Percentiles rank a stretch among this genome's conserved stretches.
Conservation (phyloP, 2,329 filamentous ascomycete genomes). For the Claviceps quebecensis region DNA sequence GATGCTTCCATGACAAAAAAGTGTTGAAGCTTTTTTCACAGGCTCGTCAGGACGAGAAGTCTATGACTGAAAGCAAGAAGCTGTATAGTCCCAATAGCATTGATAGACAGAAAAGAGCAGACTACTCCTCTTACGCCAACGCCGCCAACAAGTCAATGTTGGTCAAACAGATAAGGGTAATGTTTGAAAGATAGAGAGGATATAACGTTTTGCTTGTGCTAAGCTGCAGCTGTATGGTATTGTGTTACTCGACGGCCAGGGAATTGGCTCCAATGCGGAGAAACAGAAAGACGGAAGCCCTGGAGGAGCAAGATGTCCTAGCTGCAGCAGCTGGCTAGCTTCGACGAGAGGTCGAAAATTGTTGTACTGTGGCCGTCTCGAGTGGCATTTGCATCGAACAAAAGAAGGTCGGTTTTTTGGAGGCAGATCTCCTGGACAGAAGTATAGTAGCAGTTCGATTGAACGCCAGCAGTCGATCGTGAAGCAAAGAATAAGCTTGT, state of each 20-base stretch:
- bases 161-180: constrained; percentile 4
- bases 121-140: constrained; percentile 6
- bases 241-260: neutral
- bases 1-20: constrained; percentile 65
- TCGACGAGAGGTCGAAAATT: constrained; percentile 12
- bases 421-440: constrained; percentile 2
- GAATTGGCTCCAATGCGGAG: constrained; percentile 1
- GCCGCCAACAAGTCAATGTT: constrained; percentile 21
- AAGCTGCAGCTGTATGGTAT: neutral
- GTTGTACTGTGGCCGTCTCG: constrained; percentile 21
- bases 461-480: neutral
- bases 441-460: neutral
- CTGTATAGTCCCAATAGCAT: neutral
- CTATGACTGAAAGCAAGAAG: neutral
- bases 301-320: neutral
- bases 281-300: neutral
- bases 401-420: constrained; percentile 2
- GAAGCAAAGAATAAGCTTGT: neutral
- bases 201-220: neutral
- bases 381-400: constrained; percentile 17
- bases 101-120: neutral
- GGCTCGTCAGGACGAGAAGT: constrained; percentile 3
- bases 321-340: constrained; percentile 1
- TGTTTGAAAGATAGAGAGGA: neutral
- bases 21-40: constrained; percentile 1